Base-by-base conservation (phyloP, 441 rosid genomes). In the Adansonia grandidieri region DNA sequence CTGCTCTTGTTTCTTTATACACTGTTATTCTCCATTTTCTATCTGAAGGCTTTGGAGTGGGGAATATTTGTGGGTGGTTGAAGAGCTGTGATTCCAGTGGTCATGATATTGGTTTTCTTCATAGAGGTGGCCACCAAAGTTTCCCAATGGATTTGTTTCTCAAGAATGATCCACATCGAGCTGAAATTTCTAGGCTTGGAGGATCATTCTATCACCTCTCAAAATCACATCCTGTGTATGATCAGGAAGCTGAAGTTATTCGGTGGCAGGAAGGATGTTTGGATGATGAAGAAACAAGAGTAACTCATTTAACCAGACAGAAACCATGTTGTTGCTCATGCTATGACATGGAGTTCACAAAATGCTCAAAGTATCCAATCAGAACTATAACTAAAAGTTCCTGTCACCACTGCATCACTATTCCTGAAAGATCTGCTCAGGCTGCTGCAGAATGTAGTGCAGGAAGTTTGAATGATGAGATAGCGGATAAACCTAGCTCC, bases 251-350 rank as follows among this genome's bases (percentile, higher is more conserved):
- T 47, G 98, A 92, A 84, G 85, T 89, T 57, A 87, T 96, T 82
- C 91, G 79, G 84, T 96, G 98, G 99, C 97, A 94, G 83, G 99
- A 96, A 93, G 98, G 98, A 71, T 91, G 90, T 84, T 82, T 91
- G 96, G 98, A 96, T 85, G 98, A 89, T 73, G 92, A 91, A 82
- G 92, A 89, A 78, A 85, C 84, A 74, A 90, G 92, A 82, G 89
- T 93, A 64, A 91, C 97, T 65, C 99, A 96, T 83, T 85, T 78
- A 63, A 92, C 98, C 45, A 73, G 77, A 72, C 92, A 86, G 84
- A 96, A 93, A 82, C 99, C 99, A 58, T 96, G 98, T 84, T 96
- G 99, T 84, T 96, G 99, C 87, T 89, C 93, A 76, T 86, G 88
- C 85, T 87, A 84, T 84, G 98, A 96, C 62, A 76, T 82, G 76